Conservation (phyloP, 768 basidiomycete genomes). For the Leccinum broughii region DNA sequence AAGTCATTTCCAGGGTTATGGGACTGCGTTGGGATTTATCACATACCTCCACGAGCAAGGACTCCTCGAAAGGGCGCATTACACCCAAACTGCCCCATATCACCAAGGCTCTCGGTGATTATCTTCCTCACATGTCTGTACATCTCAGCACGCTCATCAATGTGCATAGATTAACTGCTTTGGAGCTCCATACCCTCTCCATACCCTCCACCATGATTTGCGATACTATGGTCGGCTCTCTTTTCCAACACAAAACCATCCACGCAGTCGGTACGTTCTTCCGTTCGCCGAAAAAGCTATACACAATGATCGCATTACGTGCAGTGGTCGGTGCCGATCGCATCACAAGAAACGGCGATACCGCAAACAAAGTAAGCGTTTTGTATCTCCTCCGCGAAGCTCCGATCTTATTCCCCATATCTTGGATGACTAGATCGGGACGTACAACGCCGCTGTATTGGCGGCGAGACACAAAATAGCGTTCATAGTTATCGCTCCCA, state of each 20-base stretch:
- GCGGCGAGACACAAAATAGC: slow-evolving; percentile 86
- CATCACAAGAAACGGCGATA: slow-evolving; percentile 92
- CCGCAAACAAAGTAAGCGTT: slow-evolving; percentile 81
- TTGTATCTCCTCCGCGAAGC: neutral
- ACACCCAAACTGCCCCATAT: slow-evolving; percentile 92
- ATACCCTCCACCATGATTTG: slow-evolving; percentile 94
- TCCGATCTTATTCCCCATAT: neutral
- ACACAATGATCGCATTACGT: neutral
- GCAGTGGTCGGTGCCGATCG: slow-evolving; percentile 85
- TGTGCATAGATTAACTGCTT: slow-evolving; percentile 70
- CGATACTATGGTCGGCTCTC: slow-evolving; percentile 95
- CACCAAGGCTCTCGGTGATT: slow-evolving; percentile 83
- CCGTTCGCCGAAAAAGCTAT: neutral
- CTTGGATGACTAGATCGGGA: slow-evolving; percentile 60
- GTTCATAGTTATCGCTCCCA: slow-evolving; percentile 91
- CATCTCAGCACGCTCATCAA: neutral
- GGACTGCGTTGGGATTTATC: slow-evolving; percentile 92
- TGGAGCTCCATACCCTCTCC: slow-evolving; percentile 82
- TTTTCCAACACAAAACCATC: slow-evolving; percentile 85
- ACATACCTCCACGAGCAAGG: slow-evolving; percentile 81
- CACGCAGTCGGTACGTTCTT: slow-evolving; percentile 67
- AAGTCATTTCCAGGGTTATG: slow-evolving; percentile 97
- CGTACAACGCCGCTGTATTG: slow-evolving; percentile 94
- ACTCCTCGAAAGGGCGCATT: slow-evolving; percentile 81
- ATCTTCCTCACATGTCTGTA: neutral